These are phyloP conservation scores for Globisporangium uncinulatum DNA, from an alignment of 352 stramenopile species.

Conservation along the genomic window DNA sequence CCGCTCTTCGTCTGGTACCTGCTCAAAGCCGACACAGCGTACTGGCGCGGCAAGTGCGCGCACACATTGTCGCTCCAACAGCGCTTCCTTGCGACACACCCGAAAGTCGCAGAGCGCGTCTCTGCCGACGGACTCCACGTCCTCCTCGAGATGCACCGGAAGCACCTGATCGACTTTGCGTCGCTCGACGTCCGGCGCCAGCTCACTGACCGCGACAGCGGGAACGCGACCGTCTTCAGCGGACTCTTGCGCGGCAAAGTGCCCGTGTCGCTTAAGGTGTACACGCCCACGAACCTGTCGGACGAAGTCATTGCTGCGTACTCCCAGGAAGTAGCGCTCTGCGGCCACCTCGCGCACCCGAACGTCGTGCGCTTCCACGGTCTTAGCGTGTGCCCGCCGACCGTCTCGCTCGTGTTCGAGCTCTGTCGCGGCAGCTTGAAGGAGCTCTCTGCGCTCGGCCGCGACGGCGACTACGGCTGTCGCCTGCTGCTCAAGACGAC, in stretches of 20 bases:
- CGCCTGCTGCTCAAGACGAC: slow-evolving; percentile 48
- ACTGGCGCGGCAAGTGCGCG: slow-evolving; percentile 51
- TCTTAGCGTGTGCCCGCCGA: slow-evolving; percentile 56
- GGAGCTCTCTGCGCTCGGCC: slow-evolving; percentile 29
- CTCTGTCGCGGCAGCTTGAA: slow-evolving; percentile 55
- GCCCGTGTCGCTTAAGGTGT: slow-evolving; percentile 63
- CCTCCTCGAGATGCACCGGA: slow-evolving; percentile 68
- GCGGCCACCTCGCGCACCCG: slow-evolving; percentile 46
- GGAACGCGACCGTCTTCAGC: slow-evolving; percentile 45
- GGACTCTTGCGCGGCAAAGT: slow-evolving; percentile 35
- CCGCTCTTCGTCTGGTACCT: slow-evolving; percentile 56
- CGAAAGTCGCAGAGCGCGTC: slow-evolving; percentile 38
- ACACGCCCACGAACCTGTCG: slow-evolving; percentile 50
- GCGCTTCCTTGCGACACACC: slow-evolving; percentile 34
- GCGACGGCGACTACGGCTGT: slow-evolving; percentile 38
- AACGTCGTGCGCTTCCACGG: slow-evolving; percentile 61
- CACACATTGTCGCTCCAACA: slow-evolving; percentile 33
- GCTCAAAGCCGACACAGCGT: slow-evolving; percentile 46
- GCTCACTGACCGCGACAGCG: slow-evolving; percentile 41
- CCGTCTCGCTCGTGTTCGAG: slow-evolving; percentile 64
- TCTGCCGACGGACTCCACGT: slow-evolving; percentile 60
- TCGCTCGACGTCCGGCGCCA: slow-evolving; percentile 46
- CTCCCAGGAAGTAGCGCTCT: slow-evolving; percentile 53
- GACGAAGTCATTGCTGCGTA: slow-evolving; percentile 52
- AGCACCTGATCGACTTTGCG: slow-evolving; percentile 69